Percentiles rank a stretch among this genome's conserved stretches.
Conservation (phyloP, 208 protist species). For the Porcisia hertigi region DNA sequence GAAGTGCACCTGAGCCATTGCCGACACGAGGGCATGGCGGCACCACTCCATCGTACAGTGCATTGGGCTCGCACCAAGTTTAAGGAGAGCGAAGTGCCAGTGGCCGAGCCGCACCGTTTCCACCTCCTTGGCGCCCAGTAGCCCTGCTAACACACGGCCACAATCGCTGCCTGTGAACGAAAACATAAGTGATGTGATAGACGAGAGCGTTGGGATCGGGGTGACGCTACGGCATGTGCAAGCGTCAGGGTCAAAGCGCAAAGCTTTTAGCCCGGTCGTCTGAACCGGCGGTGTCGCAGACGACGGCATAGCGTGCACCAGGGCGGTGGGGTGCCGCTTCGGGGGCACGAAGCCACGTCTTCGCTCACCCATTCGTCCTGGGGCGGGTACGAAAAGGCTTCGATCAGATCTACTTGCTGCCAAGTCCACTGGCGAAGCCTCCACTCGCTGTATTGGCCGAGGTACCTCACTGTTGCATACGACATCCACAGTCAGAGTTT, state of each 20-base stretch:
- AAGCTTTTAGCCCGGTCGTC: constrained; percentile 7
- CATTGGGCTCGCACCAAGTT: constrained; percentile 38
- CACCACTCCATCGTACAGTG: constrained; percentile 61
- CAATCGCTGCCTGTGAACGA: constrained; percentile 21
- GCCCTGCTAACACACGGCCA: constrained; percentile 16
- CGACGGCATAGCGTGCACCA: neutral
- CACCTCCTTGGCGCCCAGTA: neutral
- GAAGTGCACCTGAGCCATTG: constrained; percentile 37
- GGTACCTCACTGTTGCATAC: neutral
- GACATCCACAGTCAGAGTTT: neutral
- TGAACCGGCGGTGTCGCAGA: neutral
- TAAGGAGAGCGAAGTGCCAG: constrained; percentile 54
- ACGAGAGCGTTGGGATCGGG: constrained; percentile 9
- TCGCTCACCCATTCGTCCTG: neutral
- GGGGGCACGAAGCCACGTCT: constrained; percentile 32
- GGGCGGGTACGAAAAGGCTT: neutral
- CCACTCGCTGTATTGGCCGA: neutral
- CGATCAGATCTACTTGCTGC: neutral
- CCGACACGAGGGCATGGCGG: constrained; percentile 44
- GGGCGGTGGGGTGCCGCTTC: constrained; percentile 9
- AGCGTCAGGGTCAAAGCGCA: constrained; percentile 4
- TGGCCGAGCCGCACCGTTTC: constrained; percentile 18
- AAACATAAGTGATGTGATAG: constrained; percentile 21
- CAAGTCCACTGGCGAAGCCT: neutral
- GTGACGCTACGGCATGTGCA: constrained; percentile 1